Conservation (phyloP, 495 filamentous ascomycete genomes). For the Hypoxylon trugodes region DNA sequence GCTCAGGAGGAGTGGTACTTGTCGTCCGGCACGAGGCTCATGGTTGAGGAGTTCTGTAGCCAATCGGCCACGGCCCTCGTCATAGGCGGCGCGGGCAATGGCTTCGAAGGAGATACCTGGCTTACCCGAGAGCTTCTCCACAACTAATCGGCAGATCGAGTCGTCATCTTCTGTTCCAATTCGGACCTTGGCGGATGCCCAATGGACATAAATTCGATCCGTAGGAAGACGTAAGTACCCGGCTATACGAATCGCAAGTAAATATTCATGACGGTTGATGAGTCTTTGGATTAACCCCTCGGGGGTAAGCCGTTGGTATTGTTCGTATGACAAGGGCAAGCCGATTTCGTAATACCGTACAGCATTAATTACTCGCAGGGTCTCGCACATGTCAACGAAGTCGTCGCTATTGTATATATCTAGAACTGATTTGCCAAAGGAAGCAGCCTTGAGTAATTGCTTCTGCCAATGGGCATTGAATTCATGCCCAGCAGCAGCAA, state of each 20-base stretch:
- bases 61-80: slow-evolving; percentile 86
- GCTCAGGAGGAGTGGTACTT: slow-evolving; percentile 90
- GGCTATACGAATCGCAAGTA: slow-evolving; percentile 88
- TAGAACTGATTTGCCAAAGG: slow-evolving; percentile 95
- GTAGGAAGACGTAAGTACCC: slow-evolving; percentile 87
- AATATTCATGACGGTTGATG: slow-evolving; percentile 87
- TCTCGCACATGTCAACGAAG: slow-evolving; percentile 98
- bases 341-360: slow-evolving; percentile 91
- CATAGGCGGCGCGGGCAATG: slow-evolving; percentile 93
- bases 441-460: slow-evolving; percentile 90
- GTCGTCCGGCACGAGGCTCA: slow-evolving; percentile 90
- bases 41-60: slow-evolving; percentile 92
- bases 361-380: slow-evolving; percentile 89
- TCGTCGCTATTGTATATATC: slow-evolving; percentile 97
- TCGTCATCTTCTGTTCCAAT: slow-evolving; percentile 86
- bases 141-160: slow-evolving; percentile 84
- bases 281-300: slow-evolving; percentile 86
- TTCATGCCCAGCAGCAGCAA: slow-evolving; percentile 84
- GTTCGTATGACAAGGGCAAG: slow-evolving; percentile 89
- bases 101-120: slow-evolving; percentile 92
- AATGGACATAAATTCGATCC: slow-evolving; percentile 92
- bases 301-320: slow-evolving; percentile 84
- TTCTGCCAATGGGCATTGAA: slow-evolving; percentile 93
- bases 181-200: slow-evolving; percentile 94
- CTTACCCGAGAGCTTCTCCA: slow-evolving; percentile 84